phyloP scores from a whole-genome alignment of 1,139 yeast species.

The Lodderomyces oxycetoniae region DNA sequence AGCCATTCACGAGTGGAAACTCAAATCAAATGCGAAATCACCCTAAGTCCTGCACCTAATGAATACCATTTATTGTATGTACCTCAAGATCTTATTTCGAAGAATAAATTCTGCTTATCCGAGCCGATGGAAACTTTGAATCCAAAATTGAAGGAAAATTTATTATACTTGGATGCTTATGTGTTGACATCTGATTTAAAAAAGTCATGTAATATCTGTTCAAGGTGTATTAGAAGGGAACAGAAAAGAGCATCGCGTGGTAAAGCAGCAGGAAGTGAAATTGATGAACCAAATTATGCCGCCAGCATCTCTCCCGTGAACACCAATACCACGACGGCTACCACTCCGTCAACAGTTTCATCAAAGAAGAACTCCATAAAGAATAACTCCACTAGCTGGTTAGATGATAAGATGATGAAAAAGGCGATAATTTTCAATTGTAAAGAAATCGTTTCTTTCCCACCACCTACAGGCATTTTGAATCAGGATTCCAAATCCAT shows the following conservation, averaged over 20 bases:
- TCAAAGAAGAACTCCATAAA: constrained; percentile 20
- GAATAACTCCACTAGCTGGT: constrained; percentile 54
- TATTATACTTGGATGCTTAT: constrained; percentile 62
- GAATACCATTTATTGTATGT: constrained; percentile 61
- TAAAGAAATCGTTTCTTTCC: constrained; percentile 76
- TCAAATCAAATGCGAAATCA: constrained; percentile 73
- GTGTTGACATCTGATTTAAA: constrained; percentile 53
- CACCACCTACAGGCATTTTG: constrained; percentile 51
- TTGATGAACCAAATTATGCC: constrained; percentile 8
- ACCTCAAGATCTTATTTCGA: constrained; percentile 83
- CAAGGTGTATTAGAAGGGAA: constrained; percentile 86
- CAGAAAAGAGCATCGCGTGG: constrained; percentile 89
- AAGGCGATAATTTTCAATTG: constrained; percentile 88
- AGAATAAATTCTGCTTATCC: constrained; percentile 70
- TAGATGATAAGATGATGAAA: constrained; percentile 69
- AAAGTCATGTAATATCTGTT: constrained; percentile 71
- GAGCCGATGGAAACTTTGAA: constrained; percentile 42
- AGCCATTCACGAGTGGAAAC: constrained; percentile 87
- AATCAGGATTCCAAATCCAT: constrained; percentile 36
- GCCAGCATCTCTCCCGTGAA: too few species aligned
- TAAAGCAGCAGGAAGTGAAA: constrained; percentile 47
- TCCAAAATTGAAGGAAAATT: constrained; percentile 44
- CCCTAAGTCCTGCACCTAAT: constrained; percentile 68
- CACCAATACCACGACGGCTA: constrained; percentile 13
- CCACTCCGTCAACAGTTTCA: constrained; percentile 7